phyloP scores from a whole-genome alignment of 2,329 filamentous ascomycete species.

The Fusarium oligoseptatum region DNA sequence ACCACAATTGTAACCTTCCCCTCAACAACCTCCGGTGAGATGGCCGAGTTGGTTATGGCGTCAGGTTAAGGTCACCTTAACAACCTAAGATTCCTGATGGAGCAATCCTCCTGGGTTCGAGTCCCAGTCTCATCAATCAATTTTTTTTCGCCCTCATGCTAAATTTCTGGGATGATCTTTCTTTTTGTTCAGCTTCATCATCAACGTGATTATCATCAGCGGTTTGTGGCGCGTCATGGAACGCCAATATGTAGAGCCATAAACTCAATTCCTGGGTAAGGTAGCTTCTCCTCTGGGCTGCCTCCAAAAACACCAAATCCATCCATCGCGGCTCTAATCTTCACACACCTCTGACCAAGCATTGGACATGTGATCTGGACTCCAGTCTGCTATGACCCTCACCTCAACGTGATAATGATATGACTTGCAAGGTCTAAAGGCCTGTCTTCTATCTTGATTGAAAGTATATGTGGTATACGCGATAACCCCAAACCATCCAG shows the following conservation, averaged over 20 bases:
- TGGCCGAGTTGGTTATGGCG: slow-evolving; percentile 49
- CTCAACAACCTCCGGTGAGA: slow-evolving; percentile 37
- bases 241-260: not conserved
- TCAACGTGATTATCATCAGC: not conserved
- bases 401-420: slow-evolving; percentile 41
- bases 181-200: not conserved
- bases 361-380: not conserved
- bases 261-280: not conserved
- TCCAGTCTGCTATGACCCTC: not conserved
- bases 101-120: slow-evolving; percentile 49
- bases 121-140: slow-evolving; percentile 45
- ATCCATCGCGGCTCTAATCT: not conserved
- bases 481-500: slow-evolving; percentile 15
- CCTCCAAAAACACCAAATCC: not conserved
- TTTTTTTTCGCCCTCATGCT: slow-evolving; percentile 11
- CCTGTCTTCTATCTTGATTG: slow-evolving; percentile 13
- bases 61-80: slow-evolving; percentile 48
- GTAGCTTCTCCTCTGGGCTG: not conserved
- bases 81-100: slow-evolving; percentile 43
- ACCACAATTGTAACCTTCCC: rapidly evolving
- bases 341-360: not conserved
- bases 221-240: not conserved
- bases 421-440: slow-evolving; percentile 15
- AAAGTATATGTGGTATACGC: slow-evolving; percentile 13
- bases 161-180: not conserved